Base-by-base conservation (phyloP, 805 yeast species). In the Wickerhamiella galacta region DNA sequence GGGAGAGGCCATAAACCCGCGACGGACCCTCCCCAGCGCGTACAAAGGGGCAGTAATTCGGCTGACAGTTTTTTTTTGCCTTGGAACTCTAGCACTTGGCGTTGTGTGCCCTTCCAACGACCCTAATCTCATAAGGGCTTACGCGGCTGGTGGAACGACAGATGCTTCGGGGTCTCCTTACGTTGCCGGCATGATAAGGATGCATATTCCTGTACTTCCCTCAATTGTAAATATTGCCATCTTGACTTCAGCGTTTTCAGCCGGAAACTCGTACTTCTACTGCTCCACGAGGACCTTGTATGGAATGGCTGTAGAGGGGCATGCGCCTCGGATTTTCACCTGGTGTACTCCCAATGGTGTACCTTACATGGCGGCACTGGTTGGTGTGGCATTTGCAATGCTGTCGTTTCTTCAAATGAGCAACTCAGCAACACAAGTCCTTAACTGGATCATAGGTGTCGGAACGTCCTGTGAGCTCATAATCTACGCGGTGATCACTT, bases 261-360 rank as follows among this genome's bases (percentile, higher is more conserved):
- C 93, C 2, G 93, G 93, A 33, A 80, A 80, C 51, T 76, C 87
- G 2, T 76, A 72, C 50, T 68, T 78, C 22, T 79, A 70, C 48
- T 72, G 82, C 39, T 74, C 87, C 0, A 68, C 82, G 6, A 60
- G 76, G 42, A 61, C 78, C 0, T 57, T 80, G 16, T 73, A 72
- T 49, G 81, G 81, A 2, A 58, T 79, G 52, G 77, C 90, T 0
- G 53, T 68, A 20, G 70, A 68, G 44, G 83, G 87, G 0, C 67
- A 69, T 39, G 87, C 90, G 1, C 93, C 93, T 8, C 57, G 57
- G 24, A 42, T 77, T 28, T 77, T 81, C 42, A 56, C 68, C 9
- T 59, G 56, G 39, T 75, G 87, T 46, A 66, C 71, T 41, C 63
- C 60, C 30, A 61, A 64, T 27, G 93, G 93, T 37, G 76, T 75